Conservation (phyloP, 2,329 filamentous ascomycete species). For the Fusarium caatingaense region DNA sequence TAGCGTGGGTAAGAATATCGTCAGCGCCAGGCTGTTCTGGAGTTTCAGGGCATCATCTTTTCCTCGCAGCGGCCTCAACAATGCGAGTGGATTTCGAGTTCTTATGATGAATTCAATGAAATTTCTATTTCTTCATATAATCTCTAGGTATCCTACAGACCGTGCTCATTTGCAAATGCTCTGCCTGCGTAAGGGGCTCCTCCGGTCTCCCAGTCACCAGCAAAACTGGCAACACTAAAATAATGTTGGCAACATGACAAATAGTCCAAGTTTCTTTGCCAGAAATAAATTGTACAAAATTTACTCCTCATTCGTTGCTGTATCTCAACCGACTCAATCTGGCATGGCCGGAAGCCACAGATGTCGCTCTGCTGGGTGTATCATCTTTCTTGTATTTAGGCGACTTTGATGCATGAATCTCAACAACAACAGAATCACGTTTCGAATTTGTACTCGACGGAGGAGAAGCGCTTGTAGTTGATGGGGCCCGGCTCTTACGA, state of each 20-base stretch:
- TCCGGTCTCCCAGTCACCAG: not conserved
- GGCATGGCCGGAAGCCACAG: not conserved
- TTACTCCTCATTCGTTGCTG: conserved; percentile 11
- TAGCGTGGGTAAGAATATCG: conserved; percentile 24
- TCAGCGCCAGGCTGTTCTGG: conserved; percentile 30
- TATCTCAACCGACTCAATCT: conserved; percentile 31
- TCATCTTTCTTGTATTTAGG: not conserved
- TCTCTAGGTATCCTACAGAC: not conserved
- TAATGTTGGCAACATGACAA: not conserved
- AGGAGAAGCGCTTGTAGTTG: conserved; percentile 6
- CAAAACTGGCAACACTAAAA: not conserved
- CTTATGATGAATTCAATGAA: conserved; percentile 29
- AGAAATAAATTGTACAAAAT: not conserved
- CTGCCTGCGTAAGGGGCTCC: not conserved
- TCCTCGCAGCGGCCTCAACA: conserved; percentile 12
- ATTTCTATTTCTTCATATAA: not conserved
- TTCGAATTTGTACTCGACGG: conserved; percentile 3
- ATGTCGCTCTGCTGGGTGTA: conserved; percentile 4
- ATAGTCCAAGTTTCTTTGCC: not conserved
- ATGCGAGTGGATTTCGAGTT: conserved; percentile 12
- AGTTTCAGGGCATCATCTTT: conserved; percentile 35
- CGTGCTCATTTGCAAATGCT: not conserved
- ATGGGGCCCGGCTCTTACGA: not conserved
- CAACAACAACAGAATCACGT: conserved; percentile 15
- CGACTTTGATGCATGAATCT: conserved; percentile 27